These are phyloP conservation scores for Fusarium tupiense DNA, from an alignment of 2,329 filamentous ascomycete species.

Conservation along the genomic window DNA sequence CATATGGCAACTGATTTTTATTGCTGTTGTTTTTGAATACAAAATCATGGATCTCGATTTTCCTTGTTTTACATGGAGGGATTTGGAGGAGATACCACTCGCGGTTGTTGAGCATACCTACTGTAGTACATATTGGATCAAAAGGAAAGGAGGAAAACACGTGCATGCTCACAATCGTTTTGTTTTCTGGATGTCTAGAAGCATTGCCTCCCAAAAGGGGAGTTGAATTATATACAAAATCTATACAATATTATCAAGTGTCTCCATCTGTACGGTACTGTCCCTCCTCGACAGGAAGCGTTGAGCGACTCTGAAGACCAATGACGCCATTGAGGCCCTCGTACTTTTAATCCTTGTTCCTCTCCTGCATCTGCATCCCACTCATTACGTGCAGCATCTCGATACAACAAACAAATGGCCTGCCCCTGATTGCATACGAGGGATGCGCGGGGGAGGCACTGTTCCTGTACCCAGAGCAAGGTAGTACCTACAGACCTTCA, in stretches of 20 bases:
- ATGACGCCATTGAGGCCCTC: conserved; percentile 14
- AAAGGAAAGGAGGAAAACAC: conserved; percentile 15
- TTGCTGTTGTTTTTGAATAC: neutral
- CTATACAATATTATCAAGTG: neutral
- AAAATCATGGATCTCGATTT: conserved; percentile 26
- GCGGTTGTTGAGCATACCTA: conserved; percentile 32
- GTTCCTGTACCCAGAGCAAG: neutral
- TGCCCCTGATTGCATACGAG: conserved; percentile 3
- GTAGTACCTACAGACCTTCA: neutral
- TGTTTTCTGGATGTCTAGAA: conserved; percentile 28
- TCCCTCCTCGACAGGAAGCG: neutral
- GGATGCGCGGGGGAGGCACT: conserved; percentile 2
- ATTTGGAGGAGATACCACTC: conserved; percentile 37
- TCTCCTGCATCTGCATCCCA: conserved; percentile 20
- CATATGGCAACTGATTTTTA: conserved; percentile 19
- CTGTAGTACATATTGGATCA: conserved; percentile 34
- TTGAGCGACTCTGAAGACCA: neutral
- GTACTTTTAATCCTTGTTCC: neutral
- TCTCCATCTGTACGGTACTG: neutral
- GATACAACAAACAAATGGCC: conserved; percentile 1
- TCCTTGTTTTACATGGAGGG: conserved; percentile 21
- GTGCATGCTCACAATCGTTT: conserved; percentile 25
- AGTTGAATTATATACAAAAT: conserved; percentile 14
- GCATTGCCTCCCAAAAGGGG: neutral
- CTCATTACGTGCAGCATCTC: conserved; percentile 21